These are phyloP conservation scores for Leucaena leucocephala DNA, from an alignment of 306 rosid species.

Conservation along the genomic window DNA sequence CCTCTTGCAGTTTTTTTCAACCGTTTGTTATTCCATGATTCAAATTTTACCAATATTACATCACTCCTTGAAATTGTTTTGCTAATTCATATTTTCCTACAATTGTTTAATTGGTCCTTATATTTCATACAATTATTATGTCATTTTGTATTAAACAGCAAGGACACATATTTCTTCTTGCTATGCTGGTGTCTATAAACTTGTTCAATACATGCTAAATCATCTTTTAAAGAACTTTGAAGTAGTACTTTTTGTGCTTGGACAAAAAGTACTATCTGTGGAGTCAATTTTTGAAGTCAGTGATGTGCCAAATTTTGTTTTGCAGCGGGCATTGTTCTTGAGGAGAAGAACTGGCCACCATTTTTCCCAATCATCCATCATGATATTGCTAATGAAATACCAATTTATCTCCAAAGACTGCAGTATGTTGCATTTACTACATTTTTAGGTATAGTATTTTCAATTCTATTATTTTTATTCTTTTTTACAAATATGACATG, in stretches of 20 bases:
- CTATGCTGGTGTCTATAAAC: background rate
- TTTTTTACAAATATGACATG: background rate
- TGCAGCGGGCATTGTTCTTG: conserved; percentile 93
- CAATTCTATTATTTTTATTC: background rate
- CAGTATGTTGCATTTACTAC: conserved; percentile 91
- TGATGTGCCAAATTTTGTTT: conserved; percentile 39
- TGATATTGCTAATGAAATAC: conserved; percentile 91
- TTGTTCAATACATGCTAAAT: background rate
- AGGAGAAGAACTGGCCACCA: conserved; percentile 98
- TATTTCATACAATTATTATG: background rate
- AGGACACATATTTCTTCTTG: background rate
- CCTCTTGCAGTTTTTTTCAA: too few species aligned
- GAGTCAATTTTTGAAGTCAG: background rate
- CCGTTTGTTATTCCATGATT: too few species aligned
- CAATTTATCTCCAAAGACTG: conserved; percentile 79
- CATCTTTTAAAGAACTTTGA: conserved; percentile 23
- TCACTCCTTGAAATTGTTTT: background rate
- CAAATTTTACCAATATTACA: too few species aligned
- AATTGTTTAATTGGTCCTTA: background rate
- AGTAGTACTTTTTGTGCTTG: conserved; percentile 20
- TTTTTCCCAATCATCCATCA: conserved; percentile 97
- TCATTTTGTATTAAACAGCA: background rate
- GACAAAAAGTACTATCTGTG: background rate
- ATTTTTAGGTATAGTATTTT: conserved; percentile 67
- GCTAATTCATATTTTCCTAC: background rate